Evolutionary conservation across 2,329 filamentous ascomycete genomes (phyloP), one percentile per base, ranked within the genome.

Genomic region (Metarhizium robertsii): DNA sequence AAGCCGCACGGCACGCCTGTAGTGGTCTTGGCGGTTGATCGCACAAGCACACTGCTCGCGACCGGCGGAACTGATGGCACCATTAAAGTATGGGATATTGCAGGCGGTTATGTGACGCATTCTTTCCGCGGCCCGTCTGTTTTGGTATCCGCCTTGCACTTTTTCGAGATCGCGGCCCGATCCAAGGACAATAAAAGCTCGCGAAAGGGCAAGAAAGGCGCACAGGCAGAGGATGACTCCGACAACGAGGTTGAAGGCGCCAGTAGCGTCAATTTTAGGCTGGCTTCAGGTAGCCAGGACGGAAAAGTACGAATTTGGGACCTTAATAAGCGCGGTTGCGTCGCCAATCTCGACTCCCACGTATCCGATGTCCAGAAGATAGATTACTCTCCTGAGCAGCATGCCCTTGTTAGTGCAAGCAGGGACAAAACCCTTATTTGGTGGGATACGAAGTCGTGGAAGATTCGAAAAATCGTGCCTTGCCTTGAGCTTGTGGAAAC

Each of bases 21-120:
- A 1, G 86, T 96, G 1, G 90, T 92, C 8, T 78, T 92, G 14
- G 85, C 90, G 1, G 84, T 94, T 58, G 94, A 99, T 69, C 80
- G 83, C 54, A 96, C 92, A 1, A 88, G 92, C 65, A 95, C 92
- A 2, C 76, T 99, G 13, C 78, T 99, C 47, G 94, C 92, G 16
- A 97, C 92, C 16, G 94, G 95, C 59, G 90, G 89, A 51, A 92
- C 94, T 3, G 94, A 99, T 67, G 94, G 94, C 29, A 83, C 88
- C 1, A 89, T 97, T 64, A 99, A 99, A 71, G 86, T 99, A 53
- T 99, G 92, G 92, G 94, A 99, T 71, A 90, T 99, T 57, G 78
- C 80, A 52, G 90, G 86, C 48, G 94, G 94, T 25, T 97, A 88
- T 70, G 85, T 91, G 36, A 99, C 95, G 32, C 94, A 99, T 71